Evolutionary conservation across 108 stramenopile genomes (phyloP).

Genomic region (Nitzschia sp.): DNA sequence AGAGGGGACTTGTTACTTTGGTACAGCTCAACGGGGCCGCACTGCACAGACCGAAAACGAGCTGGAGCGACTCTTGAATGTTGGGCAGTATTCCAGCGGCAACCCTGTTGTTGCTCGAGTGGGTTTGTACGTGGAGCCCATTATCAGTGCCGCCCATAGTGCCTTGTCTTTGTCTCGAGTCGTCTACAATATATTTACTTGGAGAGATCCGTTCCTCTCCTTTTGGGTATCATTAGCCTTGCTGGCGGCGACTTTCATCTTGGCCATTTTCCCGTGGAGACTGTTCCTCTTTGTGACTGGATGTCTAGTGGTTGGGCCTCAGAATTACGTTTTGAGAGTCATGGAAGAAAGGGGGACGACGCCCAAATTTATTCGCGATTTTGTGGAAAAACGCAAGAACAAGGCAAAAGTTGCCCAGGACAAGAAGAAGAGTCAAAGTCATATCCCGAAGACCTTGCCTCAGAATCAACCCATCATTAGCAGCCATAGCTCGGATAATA

Average conservation of each 20-base stretch:
- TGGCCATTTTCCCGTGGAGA: slow-evolving; percentile 72
- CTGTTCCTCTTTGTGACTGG: slow-evolving; percentile 59
- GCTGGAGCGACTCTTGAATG: slow-evolving; percentile 40
- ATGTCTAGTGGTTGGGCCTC: slow-evolving; percentile 58
- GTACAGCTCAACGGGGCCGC: slow-evolving; percentile 4
- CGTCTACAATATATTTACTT: slow-evolving; percentile 61
- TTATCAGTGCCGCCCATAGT: slow-evolving; percentile 31
- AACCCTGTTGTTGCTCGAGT: slow-evolving; percentile 42
- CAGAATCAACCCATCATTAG: slow-evolving; percentile 42
- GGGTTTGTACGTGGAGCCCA: slow-evolving; percentile 36
- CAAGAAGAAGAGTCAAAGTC: background rate
- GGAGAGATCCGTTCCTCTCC: slow-evolving; percentile 69
- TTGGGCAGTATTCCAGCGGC: slow-evolving; percentile 38
- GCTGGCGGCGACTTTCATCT: slow-evolving; percentile 20
- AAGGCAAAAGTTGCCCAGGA: background rate
- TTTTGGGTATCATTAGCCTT: slow-evolving; percentile 45
- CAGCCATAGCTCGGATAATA: slow-evolving; percentile 29
- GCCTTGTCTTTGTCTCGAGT: slow-evolving; percentile 36
- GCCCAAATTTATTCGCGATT: slow-evolving; percentile 2
- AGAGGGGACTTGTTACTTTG: slow-evolving; percentile 38
- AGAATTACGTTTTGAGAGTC: slow-evolving; percentile 34
- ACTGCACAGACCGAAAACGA: slow-evolving; percentile 8
- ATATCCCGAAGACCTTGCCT: slow-evolving; percentile 8
- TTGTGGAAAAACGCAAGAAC: background rate
- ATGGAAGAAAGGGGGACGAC: slow-evolving; percentile 25